Evolutionary conservation across 1,284 basidiomycete species (phyloP).

Genomic region (Rhodotorula sp.): DNA sequence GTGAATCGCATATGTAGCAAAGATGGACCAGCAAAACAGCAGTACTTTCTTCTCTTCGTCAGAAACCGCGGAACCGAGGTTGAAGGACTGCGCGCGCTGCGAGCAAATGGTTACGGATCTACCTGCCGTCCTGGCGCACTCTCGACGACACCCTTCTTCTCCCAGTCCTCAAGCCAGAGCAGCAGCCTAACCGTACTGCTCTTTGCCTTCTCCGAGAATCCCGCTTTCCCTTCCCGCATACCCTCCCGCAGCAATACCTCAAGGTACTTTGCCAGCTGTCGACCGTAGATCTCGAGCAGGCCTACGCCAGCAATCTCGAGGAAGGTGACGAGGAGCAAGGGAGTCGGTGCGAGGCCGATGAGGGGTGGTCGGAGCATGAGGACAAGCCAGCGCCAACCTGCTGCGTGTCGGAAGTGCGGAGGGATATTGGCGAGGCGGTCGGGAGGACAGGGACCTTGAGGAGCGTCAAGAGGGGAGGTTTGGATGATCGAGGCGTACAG

Average conservation of each 20-base stretch:
- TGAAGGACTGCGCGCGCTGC: no score
- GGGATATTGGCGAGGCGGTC: constrained; percentile 52
- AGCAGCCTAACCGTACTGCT: constrained; percentile 41
- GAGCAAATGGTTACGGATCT: constrained; percentile 22
- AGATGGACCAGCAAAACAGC: background rate
- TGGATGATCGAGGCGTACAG: constrained; percentile 81
- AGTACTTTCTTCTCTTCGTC: background rate
- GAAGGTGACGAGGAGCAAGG: constrained; percentile 56
- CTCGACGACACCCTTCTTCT: constrained; percentile 35
- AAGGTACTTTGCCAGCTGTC: constrained; percentile 70
- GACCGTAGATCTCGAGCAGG: constrained; percentile 65
- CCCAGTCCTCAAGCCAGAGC: constrained; percentile 48
- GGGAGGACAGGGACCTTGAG: constrained; percentile 44
- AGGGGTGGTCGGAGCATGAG: constrained; percentile 45
- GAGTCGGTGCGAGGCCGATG: constrained; percentile 43
- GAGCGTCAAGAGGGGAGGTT: constrained; percentile 48
- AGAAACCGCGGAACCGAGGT: no score
- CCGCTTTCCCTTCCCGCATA: constrained; percentile 32
- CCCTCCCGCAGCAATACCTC: constrained; percentile 32
- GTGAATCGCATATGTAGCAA: no score
- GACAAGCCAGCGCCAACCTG: constrained; percentile 66
- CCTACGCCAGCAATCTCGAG: constrained; percentile 69
- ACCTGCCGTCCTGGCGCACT: constrained; percentile 18
- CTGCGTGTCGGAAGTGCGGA: constrained; percentile 60
- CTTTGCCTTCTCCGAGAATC: constrained; percentile 34